These are phyloP conservation scores for Carex cristatella DNA, from an alignment of 176 grass and related monocot species.

Conservation along the genomic window DNA sequence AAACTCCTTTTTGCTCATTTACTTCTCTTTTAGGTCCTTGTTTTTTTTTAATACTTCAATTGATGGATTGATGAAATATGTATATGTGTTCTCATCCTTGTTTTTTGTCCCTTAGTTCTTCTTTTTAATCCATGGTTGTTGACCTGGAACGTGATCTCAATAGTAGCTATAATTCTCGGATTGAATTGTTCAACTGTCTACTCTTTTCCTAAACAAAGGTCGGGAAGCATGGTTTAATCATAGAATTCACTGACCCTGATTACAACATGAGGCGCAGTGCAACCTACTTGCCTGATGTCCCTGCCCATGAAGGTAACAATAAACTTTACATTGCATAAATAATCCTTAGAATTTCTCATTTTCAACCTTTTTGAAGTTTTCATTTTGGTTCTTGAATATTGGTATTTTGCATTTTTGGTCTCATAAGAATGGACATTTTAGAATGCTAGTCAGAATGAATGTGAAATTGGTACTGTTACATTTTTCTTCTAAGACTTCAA, in stretches of 20 bases:
- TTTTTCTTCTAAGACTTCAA: neutral
- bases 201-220: slow-evolving; percentile 40
- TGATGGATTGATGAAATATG: neutral
- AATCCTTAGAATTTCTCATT: neutral
- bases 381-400: neutral
- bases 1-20: neutral
- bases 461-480: neutral
- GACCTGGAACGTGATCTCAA: neutral
- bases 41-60: neutral
- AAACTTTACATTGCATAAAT: neutral
- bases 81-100: neutral
- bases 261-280: slow-evolving; percentile 66
- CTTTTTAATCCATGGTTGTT: neutral
- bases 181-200: neutral
- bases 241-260: slow-evolving; percentile 90
- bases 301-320: slow-evolving; percentile 81
- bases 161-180: neutral
- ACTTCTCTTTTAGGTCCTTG: neutral
- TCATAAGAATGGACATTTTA: neutral
- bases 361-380: neutral
- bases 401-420: neutral
- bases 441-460: neutral
- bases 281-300: slow-evolving; percentile 96
- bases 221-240: slow-evolving; percentile 95
- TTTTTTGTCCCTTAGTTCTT: neutral